Conservation (phyloP, 225 moss, liverwort and hornwort species). For the Marchantia polymorpha region DNA sequence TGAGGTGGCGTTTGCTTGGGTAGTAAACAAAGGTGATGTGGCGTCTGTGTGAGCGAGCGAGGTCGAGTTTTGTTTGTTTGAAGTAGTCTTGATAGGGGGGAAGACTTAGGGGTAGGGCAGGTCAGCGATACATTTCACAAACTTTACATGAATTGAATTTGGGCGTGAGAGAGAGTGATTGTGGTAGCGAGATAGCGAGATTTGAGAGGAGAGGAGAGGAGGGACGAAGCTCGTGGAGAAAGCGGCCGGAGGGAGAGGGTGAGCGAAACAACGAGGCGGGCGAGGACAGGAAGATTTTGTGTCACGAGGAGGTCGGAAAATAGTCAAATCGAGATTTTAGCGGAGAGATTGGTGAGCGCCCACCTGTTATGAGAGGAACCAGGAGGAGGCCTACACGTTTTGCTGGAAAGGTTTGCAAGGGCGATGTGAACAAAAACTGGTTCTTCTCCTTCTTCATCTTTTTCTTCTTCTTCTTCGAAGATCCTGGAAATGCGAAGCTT, state of each 20-base stretch:
- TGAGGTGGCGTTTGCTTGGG: too few species aligned
- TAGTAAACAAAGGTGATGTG: too few species aligned
- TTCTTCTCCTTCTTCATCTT: not conserved
- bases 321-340: conserved; percentile 3
- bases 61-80: too few species aligned
- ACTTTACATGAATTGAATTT: conserved; percentile 1
- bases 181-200: not conserved
- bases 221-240: not conserved
- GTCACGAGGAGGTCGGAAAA: not conserved
- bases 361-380: conserved; percentile 9
- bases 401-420: not conserved
- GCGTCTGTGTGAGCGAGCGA: too few species aligned
- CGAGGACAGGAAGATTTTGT: not conserved
- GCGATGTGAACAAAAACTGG: not conserved
- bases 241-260: not conserved
- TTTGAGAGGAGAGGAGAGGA: too few species aligned
- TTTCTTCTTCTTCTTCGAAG: too few species aligned
- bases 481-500: not conserved
- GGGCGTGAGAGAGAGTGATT: not conserved
- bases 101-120: too few species aligned
- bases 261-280: too few species aligned
- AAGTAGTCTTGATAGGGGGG: too few species aligned
- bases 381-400: conserved; percentile 18
- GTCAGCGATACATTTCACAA: conserved; percentile 21
- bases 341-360: conserved; percentile 15